Evolutionary conservation across 2,329 filamentous ascomycete genomes (phyloP).

Genomic region (Aspergillus glaucus): DNA sequence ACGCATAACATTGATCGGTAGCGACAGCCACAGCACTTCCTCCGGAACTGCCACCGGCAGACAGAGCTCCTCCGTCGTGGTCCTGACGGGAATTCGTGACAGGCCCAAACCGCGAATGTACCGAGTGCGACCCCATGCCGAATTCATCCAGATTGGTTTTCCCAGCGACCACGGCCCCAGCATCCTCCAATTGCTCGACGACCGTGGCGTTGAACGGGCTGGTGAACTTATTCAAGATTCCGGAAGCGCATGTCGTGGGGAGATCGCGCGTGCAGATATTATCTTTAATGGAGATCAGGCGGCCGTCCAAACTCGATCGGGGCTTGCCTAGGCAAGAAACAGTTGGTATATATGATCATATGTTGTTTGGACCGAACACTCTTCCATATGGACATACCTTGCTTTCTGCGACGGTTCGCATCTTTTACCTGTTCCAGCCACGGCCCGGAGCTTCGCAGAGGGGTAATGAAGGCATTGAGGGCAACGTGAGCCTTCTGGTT

Average conservation of each 20-base stretch:
- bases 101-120: slow-evolving; percentile 59
- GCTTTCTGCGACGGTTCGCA: slow-evolving; percentile 30
- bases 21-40: slow-evolving; percentile 84
- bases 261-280: slow-evolving; percentile 62
- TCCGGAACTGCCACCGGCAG: slow-evolving; percentile 84
- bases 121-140: slow-evolving; percentile 84
- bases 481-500: slow-evolving; percentile 30
- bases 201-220: slow-evolving; percentile 82
- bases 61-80: slow-evolving; percentile 42
- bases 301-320: slow-evolving; percentile 38
- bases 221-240: slow-evolving; percentile 61
- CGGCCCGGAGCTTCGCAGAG: slow-evolving; percentile 25
- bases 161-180: slow-evolving; percentile 59
- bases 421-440: slow-evolving; percentile 33
- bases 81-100: slow-evolving; percentile 50
- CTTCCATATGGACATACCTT: slow-evolving; percentile 19
- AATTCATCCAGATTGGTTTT: slow-evolving; percentile 97
- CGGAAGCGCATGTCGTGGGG: slow-evolving; percentile 79
- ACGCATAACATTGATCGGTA: slow-evolving; percentile 55
- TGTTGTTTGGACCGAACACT: slow-evolving; percentile 2
- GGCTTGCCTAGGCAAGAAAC: slow-evolving; percentile 18
- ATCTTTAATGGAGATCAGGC: slow-evolving; percentile 64
- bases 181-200: slow-evolving; percentile 58
- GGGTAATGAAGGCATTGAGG: slow-evolving; percentile 39
- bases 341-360: neutral